Conservation (phyloP, 441 rosid species). For the Jatropha podagrica region DNA sequence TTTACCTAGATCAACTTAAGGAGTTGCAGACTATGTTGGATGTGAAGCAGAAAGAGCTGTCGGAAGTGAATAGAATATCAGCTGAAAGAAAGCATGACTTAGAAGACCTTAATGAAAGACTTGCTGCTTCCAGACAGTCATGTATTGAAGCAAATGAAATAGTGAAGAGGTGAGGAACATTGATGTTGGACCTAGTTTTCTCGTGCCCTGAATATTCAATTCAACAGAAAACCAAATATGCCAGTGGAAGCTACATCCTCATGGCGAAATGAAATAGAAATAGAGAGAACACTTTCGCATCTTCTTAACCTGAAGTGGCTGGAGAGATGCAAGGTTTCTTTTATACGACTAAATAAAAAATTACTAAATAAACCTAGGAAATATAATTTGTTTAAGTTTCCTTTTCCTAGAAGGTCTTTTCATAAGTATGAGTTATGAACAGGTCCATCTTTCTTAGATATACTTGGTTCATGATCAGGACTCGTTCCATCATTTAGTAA, state of each 20-base stretch:
- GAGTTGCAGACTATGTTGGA: conserved; percentile 53
- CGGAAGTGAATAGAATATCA: conserved; percentile 53
- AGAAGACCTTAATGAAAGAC: conserved; percentile 80
- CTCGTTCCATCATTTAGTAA: neutral
- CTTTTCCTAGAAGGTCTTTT: neutral
- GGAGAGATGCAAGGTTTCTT: too few species aligned
- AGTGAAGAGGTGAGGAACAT: conserved; percentile 55
- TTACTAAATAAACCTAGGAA: neutral
- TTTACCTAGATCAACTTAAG: conserved; percentile 51
- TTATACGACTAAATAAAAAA: neutral
- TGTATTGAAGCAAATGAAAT: conserved; percentile 87
- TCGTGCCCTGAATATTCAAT: neutral
- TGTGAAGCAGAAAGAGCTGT: conserved; percentile 59
- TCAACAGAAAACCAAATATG: neutral
- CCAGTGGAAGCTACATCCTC: neutral
- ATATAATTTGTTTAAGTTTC: too few species aligned
- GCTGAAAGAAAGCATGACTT: conserved; percentile 78
- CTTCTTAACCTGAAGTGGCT: too few species aligned
- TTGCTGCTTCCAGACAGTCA: conserved; percentile 75
- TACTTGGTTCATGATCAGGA: neutral
- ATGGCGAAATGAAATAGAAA: neutral
- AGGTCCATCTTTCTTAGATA: neutral
- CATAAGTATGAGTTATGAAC: neutral
- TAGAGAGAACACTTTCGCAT: too few species aligned
- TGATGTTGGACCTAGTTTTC: neutral